Evolutionary conservation across 192 early-diverging fungal genomes (phyloP).

Genomic region (Coemansia sp.): DNA sequence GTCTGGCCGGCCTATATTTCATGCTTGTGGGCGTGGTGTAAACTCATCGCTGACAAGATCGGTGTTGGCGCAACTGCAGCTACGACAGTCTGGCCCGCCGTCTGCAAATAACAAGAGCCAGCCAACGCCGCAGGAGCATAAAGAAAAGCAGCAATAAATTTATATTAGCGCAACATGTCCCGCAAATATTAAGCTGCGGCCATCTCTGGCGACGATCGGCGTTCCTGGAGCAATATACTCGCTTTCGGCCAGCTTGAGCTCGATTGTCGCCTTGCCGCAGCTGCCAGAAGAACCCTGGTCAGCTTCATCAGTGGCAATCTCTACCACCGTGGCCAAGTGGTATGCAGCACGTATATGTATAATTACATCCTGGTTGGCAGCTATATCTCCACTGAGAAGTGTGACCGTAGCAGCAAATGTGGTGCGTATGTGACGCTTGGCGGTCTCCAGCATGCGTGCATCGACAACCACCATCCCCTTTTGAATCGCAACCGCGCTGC

Average conservation of each 20-base stretch:
- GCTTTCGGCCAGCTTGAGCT: conserved; percentile 29
- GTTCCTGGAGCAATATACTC: conserved; percentile 35
- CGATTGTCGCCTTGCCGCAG: conserved; percentile 9
- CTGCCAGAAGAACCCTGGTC: not conserved
- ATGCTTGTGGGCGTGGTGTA: conserved; percentile 49
- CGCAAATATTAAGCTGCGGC: conserved; percentile 37
- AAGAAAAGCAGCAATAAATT: not conserved
- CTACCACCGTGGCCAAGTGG: conserved; percentile 34
- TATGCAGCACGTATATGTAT: conserved; percentile 45
- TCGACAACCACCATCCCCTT: conserved; percentile 61
- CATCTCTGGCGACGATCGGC: conserved; percentile 44
- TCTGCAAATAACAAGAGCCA: not conserved
- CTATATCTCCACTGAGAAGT: conserved; percentile 20
- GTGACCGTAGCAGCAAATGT: conserved; percentile 33
- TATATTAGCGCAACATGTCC: conserved; percentile 23
- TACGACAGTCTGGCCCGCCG: not conserved
- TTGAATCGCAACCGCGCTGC: conserved; percentile 22
- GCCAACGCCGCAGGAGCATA: not conserved
- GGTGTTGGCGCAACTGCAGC: conserved; percentile 48
- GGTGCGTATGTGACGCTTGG: conserved; percentile 12
- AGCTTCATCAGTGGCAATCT: conserved; percentile 6
- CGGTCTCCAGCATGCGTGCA: conserved; percentile 9
- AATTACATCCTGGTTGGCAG: conserved; percentile 17
- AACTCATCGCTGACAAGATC: conserved; percentile 49
- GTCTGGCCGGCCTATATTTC: conserved; percentile 39